Evolutionary conservation across 2,329 filamentous ascomycete genomes (phyloP).

Genomic region (Ophiostoma tasmaniense): DNA sequence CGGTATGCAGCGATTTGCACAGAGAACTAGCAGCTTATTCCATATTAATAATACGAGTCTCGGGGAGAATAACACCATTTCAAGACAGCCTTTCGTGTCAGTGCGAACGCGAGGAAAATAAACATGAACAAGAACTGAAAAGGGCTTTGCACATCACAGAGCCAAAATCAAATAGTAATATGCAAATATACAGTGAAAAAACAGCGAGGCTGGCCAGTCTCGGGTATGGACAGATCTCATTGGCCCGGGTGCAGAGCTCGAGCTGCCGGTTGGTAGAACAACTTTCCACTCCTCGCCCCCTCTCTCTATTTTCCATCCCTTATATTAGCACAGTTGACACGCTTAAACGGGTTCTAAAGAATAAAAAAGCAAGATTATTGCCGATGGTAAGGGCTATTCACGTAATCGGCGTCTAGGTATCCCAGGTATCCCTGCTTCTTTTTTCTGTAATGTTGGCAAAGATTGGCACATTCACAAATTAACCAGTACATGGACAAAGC

Average conservation of each 20-base stretch:
- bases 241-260: not conserved
- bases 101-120: not conserved
- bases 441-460: not conserved
- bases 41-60: not conserved
- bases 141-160: too few relatives aligned
- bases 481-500: not conserved
- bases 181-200: not conserved
- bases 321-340: not conserved
- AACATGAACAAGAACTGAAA: not conserved
- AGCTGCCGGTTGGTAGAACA: not conserved
- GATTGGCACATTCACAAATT: not conserved
- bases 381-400: not conserved
- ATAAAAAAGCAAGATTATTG: not conserved
- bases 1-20: not conserved
- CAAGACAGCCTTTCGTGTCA: not conserved
- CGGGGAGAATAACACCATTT: too few relatives aligned
- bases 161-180: too few relatives aligned
- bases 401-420: not conserved
- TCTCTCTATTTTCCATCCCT: not conserved
- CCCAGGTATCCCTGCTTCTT: not conserved
- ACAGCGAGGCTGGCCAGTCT: conserved; percentile 8
- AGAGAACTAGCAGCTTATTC: not conserved
- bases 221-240: conserved; percentile 6
- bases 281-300: not conserved
- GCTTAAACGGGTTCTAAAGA: not conserved